phyloP scores from a whole-genome alignment of 2,329 filamentous ascomycete species.

The Diaporthe ampelina region DNA sequence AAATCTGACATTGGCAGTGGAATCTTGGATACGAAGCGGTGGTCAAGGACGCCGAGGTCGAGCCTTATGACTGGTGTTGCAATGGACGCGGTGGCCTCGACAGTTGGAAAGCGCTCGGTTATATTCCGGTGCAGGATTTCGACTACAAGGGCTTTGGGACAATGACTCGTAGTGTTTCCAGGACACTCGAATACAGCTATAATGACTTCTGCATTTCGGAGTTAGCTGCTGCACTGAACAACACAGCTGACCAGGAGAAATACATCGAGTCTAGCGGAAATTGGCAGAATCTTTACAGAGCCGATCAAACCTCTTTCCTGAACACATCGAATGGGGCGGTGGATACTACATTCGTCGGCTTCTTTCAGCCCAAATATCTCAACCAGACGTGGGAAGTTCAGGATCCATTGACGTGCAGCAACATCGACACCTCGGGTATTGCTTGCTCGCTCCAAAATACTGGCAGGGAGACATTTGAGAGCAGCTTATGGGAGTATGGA shows the following conservation, averaged over 20 bases:
- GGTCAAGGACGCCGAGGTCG: constrained; percentile 78
- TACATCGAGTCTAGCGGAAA: constrained; percentile 73
- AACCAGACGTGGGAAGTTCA: constrained; percentile 79
- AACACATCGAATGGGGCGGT: constrained; percentile 47
- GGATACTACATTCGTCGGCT: constrained; percentile 77
- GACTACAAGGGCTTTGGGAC: constrained; percentile 77
- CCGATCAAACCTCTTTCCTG: constrained; percentile 67
- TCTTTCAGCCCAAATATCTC: constrained; percentile 77
- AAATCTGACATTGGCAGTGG: constrained; percentile 64
- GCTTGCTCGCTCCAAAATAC: constrained; percentile 71
- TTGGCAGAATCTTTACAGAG: constrained; percentile 77
- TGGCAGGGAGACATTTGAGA: constrained; percentile 80
- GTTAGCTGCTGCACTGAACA: constrained; percentile 70
- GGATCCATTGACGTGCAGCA: constrained; percentile 75
- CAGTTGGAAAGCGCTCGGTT: constrained; percentile 79
- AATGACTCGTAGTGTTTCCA: constrained; percentile 77
- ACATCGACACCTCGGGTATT: constrained; percentile 65
- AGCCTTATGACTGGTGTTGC: constrained; percentile 78
- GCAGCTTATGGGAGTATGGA: constrained; percentile 79
- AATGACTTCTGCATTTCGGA: constrained; percentile 79
- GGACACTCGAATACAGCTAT: constrained; percentile 84
- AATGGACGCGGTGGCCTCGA: constrained; percentile 79
- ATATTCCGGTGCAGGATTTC: constrained; percentile 78
- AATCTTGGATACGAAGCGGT: constrained; percentile 77
- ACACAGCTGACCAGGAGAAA: constrained; percentile 67